Base-by-base conservation (phyloP, 202 grass and related monocot genomes). In the Saccharum hybrid region DNA sequence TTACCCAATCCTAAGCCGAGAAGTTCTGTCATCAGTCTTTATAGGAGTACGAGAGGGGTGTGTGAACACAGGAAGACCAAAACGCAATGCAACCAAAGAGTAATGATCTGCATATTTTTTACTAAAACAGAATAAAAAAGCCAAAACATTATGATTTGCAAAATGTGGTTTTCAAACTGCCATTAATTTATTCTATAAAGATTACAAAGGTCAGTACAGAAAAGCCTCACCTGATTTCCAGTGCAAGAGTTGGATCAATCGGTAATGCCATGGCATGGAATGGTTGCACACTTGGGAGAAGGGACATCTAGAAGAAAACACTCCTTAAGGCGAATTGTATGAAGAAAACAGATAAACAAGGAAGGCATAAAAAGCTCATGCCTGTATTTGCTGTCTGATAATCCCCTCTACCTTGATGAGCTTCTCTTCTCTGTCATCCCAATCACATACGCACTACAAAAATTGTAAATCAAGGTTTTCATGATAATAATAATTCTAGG, bases 251-350 rank as follows among this genome's bases (percentile, higher is more conserved):
- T 69, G 66, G 38, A 69, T 69, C 38, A 42, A 69, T 13, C 0
- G 66, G 66, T 38, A 42, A 42, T 41, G 66, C 66, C 66, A 69
- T 69, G 10, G 66, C 66, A 69, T 69, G 66, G 38, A 69, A 69
- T 69, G 66, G 66, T 69, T 69, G 66, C 40, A 69, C 38, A 69
- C 66, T 69, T 69, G 66, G 66, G 66, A 42, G 66, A 69, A 69
- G 38, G 19, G 66, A 69, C 66, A 40, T 41, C 66, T 69, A 10
- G 66, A 69, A 40, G 66, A 68, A 39, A 36, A 37, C 30, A 66
- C 15, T 18, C 33, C 33, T 38, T 38, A 38, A 67, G 19, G 18
- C 37, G 10, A 41, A 12, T 41, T 41, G 22, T 2, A 22, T 22
- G 19, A 21, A 40, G 19, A 40, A 28, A 30, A 42, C 4, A 69